Base-by-base conservation (phyloP, 2,329 filamentous ascomycete genomes). In the Arachnopeziza araneosa region DNA sequence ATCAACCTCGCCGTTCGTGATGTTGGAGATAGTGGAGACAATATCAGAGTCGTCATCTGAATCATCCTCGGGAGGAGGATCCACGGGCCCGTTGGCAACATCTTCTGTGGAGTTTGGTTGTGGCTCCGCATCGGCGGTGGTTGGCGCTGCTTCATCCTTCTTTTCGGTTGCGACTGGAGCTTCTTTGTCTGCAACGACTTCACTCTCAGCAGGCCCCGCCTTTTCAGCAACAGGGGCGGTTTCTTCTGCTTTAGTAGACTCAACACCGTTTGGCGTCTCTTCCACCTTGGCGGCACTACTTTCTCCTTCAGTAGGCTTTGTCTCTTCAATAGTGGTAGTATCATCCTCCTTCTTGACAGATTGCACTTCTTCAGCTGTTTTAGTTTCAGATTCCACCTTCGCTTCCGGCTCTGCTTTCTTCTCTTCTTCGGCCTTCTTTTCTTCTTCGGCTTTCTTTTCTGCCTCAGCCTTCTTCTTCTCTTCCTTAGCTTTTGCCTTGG, bases 11-110 rank as follows among this genome's bases (percentile, higher is more conserved):
- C 44, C 44, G 6, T 66, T 68, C 22, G 54, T 26, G 21, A 68
- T 66, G 30, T 67, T 64, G 4, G 66, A 69, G 22, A 65, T 60
- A 48, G 59, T 55, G 24, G 54, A 59, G 19, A 67, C 62, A 21
- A 63, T 53, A 36, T 60, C 60, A 7, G 54, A 57, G 4, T 59
- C 52, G 12, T 55, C 44, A 22, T 63, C 64, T 1, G 48, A 52
- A 10, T 60, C 54, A 24, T 61, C 59, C 1, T 60, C 60, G 19
- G 51, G n/a, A 26, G 52, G 24, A 52, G 51, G 22, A 44, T 51
- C 23, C 50, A 24, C 21, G 10, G 24, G 9, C 19, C 9, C 50
- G 21, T 23, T 9, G 9, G 50, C 52, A 7, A 14, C 19, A n/a
- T 54, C 52, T 4, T 53, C 50, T 19, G 52, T 58, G 10, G 55